These are phyloP conservation scores for Beauveria varroae DNA, from an alignment of 2,329 filamentous ascomycete species.

Conservation along the genomic window DNA sequence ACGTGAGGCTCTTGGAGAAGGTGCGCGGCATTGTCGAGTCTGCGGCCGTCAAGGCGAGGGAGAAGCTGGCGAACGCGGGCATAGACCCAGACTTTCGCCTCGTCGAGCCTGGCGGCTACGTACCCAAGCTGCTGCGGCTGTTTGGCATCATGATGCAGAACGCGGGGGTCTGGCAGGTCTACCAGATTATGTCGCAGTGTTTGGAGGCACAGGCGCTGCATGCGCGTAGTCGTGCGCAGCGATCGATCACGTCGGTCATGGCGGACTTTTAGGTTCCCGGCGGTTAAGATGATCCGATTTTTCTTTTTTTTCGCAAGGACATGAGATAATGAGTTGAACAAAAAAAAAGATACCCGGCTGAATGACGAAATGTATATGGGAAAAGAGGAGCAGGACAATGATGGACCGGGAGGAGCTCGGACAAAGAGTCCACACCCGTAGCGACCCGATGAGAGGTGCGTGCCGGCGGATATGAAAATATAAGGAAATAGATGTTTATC, in stretches of 20 bases:
- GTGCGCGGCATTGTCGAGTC: slow-evolving; percentile 70
- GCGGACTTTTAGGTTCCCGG: neutral
- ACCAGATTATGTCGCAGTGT: slow-evolving; percentile 47
- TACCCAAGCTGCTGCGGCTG: slow-evolving; percentile 74
- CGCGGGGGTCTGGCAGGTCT: slow-evolving; percentile 80
- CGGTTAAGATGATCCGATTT: too few species aligned
- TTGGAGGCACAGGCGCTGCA: slow-evolving; percentile 43
- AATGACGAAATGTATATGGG: neutral
- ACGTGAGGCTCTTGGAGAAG: slow-evolving; percentile 76
- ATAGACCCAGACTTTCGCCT: slow-evolving; percentile 46
- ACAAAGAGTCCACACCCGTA: too few species aligned
- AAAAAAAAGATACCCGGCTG: neutral
- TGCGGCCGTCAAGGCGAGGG: slow-evolving; percentile 71
- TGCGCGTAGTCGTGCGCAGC: slow-evolving; percentile 3
- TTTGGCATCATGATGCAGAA: slow-evolving; percentile 84
- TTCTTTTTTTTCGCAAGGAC: neutral
- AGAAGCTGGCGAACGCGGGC: slow-evolving; percentile 40
- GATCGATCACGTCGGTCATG: neutral
- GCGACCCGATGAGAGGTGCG: neutral
- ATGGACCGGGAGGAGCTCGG: neutral
- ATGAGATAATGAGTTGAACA: neutral
- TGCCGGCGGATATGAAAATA: neutral
- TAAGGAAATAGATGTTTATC: neutral
- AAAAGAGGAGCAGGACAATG: neutral
- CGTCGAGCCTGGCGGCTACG: slow-evolving; percentile 64